These are phyloP conservation scores for Rosa chinensis DNA, from an alignment of 306 rosid species.

Conservation along the genomic window DNA sequence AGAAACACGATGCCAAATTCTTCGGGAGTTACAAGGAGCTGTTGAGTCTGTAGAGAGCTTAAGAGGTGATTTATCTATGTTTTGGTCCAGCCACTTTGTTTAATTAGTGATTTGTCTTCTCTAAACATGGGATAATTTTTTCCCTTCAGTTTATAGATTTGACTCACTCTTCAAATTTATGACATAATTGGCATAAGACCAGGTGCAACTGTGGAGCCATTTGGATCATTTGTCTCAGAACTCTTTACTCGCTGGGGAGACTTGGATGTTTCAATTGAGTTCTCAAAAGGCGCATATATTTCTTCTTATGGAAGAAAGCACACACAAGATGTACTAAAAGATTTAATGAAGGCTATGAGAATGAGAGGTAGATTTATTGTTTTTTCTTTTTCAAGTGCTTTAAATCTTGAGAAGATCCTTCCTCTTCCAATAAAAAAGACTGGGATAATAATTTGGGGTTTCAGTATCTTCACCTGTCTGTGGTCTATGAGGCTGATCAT, in stretches of 20 bases:
- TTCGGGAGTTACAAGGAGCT: constrained; percentile 41
- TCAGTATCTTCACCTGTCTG: not conserved
- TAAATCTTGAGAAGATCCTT: not conserved
- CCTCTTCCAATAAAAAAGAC: not conserved
- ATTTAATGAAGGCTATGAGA: constrained; percentile 52
- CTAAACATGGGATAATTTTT: not conserved
- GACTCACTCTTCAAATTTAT: constrained; percentile 21
- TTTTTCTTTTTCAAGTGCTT: not conserved
- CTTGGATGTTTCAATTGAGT: constrained; percentile 79
- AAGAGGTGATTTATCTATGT: constrained; percentile 41
- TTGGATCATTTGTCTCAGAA: constrained; percentile 84
- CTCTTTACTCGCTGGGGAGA: constrained; percentile 85
- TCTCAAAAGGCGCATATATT: constrained; percentile 59
- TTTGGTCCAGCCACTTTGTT: not conserved
- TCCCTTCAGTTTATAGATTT: constrained; percentile 8
- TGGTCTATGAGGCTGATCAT: not conserved
- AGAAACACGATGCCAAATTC: constrained; percentile 46
- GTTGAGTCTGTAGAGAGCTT: constrained; percentile 55
- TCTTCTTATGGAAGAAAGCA: constrained; percentile 63
- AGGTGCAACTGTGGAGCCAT: constrained; percentile 96
- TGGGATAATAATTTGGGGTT: not conserved
- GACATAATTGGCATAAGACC: constrained; percentile 33
- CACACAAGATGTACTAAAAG: constrained; percentile 48
- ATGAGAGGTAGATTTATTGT: constrained; percentile 47
- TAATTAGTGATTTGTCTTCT: constrained; percentile 1